These are phyloP conservation scores for Kickxella alabastrina DNA, from an alignment of 192 early-diverging fungal genomes.

Conservation along the genomic window DNA sequence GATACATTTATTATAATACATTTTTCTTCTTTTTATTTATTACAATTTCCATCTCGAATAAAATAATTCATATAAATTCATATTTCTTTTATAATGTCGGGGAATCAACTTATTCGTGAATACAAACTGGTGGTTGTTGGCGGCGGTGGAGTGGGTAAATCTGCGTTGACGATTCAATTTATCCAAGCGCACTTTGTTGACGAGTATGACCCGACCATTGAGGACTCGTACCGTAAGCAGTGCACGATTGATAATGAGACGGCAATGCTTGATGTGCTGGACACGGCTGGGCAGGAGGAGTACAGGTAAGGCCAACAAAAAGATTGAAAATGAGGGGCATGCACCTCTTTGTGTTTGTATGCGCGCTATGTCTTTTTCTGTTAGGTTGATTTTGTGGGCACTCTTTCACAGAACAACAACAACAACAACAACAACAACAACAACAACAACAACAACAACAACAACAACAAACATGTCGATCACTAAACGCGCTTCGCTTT, in stretches of 20 bases:
- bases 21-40: conserved; percentile 5
- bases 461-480: too few relatives aligned
- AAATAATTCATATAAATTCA: not conserved
- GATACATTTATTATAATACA: not conserved
- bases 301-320: conserved; percentile 55
- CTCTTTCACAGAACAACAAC: not conserved
- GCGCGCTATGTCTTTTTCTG: not conserved
- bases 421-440: not conserved
- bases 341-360: not conserved
- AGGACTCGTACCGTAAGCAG: conserved; percentile 98
- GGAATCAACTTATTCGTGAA: conserved; percentile 52
- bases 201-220: conserved; percentile 96
- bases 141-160: conserved; percentile 81
- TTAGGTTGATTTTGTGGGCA: not conserved
- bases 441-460: too few relatives aligned
- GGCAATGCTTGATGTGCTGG: conserved; percentile 87
- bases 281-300: conserved; percentile 96
- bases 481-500: too few relatives aligned
- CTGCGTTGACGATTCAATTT: conserved; percentile 79
- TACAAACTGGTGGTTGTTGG: conserved; percentile 83
- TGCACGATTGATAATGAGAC: conserved; percentile 86
- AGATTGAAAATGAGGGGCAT: not conserved
- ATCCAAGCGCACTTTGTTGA: conserved; percentile 81
- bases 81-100: conserved; percentile 31
- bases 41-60: not conserved